These are phyloP conservation scores for Trichoderma asperelloides DNA, from an alignment of 495 filamentous ascomycete species.

Conservation along the genomic window DNA sequence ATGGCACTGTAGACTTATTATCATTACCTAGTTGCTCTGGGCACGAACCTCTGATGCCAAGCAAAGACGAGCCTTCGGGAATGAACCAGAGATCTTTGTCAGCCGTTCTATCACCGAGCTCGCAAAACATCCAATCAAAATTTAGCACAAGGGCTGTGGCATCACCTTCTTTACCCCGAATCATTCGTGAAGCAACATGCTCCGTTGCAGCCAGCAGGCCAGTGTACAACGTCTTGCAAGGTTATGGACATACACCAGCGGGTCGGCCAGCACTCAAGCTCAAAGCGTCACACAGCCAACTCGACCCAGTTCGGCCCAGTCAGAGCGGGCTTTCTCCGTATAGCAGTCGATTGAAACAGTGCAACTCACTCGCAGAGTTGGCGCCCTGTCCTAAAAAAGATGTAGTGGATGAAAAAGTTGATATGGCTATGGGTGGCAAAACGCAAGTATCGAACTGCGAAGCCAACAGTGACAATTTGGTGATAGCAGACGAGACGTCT, in stretches of 20 bases:
- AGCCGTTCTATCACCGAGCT: too few relatives aligned
- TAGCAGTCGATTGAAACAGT: slow-evolving; percentile 1
- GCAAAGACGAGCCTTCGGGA: background rate
- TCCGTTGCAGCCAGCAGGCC: background rate
- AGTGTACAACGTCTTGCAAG: background rate
- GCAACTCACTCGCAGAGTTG: slow-evolving; percentile 1
- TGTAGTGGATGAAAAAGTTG: background rate
- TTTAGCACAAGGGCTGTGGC: background rate
- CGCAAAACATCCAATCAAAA: background rate
- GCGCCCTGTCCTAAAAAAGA: background rate
- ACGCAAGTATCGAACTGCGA: background rate
- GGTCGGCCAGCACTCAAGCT: background rate
- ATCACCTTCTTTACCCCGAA: background rate
- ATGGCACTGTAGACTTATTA: background rate
- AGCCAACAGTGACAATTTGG: background rate
- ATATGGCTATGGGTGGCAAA: background rate
- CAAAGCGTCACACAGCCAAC: background rate
- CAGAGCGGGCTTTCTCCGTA: background rate
- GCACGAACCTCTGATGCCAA: background rate
- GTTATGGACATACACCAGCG: background rate
- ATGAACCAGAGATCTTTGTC: background rate
- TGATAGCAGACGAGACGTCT: background rate
- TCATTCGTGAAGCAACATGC: background rate
- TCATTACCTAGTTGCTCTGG: background rate
- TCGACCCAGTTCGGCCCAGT: background rate